phyloP scores from a whole-genome alignment of 352 stramenopile species.

The Pythium phragmiticola region DNA sequence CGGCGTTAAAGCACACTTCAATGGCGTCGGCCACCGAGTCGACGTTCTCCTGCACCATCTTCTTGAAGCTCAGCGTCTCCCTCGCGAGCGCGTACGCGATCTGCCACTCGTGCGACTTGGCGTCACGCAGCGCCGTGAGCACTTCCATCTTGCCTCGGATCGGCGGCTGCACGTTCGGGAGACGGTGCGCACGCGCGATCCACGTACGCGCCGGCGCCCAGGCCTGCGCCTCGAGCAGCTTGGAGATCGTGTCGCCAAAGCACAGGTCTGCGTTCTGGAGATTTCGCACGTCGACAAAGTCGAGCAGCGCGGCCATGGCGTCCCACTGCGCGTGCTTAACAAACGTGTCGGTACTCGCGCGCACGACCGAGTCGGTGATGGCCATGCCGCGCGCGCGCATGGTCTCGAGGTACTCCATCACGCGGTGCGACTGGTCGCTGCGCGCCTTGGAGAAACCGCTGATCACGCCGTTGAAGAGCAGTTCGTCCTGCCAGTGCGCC shows the following conservation, averaged over 20 bases:
- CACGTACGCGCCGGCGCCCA: conserved; percentile 59
- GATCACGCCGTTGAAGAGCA: conserved; percentile 81
- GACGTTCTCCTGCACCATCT: conserved; percentile 60
- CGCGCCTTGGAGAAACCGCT: conserved; percentile 76
- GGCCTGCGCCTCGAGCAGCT: conserved; percentile 60
- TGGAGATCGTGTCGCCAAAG: conserved; percentile 75
- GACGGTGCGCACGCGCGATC: conserved; percentile 46
- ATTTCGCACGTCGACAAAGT: conserved; percentile 43
- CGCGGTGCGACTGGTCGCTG: conserved; percentile 64
- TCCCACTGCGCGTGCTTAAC: conserved; percentile 64
- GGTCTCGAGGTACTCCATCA: conserved; percentile 53
- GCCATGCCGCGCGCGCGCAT: conserved; percentile 49
- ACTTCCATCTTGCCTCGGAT: conserved; percentile 68
- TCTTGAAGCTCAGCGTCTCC: conserved; percentile 71
- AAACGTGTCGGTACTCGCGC: conserved; percentile 69
- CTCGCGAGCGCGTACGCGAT: conserved; percentile 70
- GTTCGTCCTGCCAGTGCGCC: conserved; percentile 37
- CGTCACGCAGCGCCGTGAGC: conserved; percentile 37
- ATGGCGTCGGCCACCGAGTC: conserved; percentile 69
- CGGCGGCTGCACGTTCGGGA: conserved; percentile 45
- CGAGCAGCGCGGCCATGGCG: conserved; percentile 44
- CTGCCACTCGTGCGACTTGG: conserved; percentile 54
- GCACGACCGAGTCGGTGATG: conserved; percentile 77
- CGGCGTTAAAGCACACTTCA: conserved; percentile 55
- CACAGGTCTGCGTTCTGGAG: conserved; percentile 61